Evolutionary conservation across 331 rosid genomes (phyloP), one percentile per base, ranked within the genome.

Genomic region (Malus hybrid): DNA sequence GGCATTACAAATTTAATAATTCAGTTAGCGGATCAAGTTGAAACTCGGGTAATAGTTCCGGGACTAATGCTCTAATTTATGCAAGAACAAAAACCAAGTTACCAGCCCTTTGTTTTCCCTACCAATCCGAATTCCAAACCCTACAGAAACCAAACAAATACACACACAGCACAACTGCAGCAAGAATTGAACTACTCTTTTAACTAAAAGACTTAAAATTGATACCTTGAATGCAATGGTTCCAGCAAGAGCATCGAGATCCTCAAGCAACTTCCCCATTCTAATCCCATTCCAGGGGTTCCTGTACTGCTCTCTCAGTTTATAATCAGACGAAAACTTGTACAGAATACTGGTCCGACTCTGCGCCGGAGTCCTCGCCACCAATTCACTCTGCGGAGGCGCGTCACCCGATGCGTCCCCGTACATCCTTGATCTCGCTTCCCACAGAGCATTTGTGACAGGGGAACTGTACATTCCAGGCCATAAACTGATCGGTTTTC

Each of bases 241-340:
- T 32, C 99, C 99, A 34, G 97, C 96, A 7, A 94, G 89, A 72
- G 98, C 98, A 70, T 94, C 99, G 29, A 94, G 94, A 71, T 94
- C 99, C 83, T 94, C 99, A 2, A 94, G 82, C 81, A 90, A 76
- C 76, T 91, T 94, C 27, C 99, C 97, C 72, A 88, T 91, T 71
- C 99, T 62, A 3, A 88, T 83, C 73, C 75, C 89, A 71, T 87
- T 87, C 99, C 99, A 91, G 2, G 97, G 97, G 74, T 94, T 92
- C 67, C 96, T 81, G 50, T 94, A 94, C 71, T 94, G 97, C 81
- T 94, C 97, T 39, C 95, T 87, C 60, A 94, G 93, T 2, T 73
- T 78, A 61, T 69, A 85, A 80, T 94, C 99, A n/a, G 89, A 87
- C 10, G 97, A 90, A 84, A 91, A 88, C 24, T 87, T 85, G 80